A percentile compares a stretch with the other conserved stretches of the same genome.
phyloP scores from a whole-genome alignment of 208 protist species.

The Acanthamoeba healyi region DNA sequence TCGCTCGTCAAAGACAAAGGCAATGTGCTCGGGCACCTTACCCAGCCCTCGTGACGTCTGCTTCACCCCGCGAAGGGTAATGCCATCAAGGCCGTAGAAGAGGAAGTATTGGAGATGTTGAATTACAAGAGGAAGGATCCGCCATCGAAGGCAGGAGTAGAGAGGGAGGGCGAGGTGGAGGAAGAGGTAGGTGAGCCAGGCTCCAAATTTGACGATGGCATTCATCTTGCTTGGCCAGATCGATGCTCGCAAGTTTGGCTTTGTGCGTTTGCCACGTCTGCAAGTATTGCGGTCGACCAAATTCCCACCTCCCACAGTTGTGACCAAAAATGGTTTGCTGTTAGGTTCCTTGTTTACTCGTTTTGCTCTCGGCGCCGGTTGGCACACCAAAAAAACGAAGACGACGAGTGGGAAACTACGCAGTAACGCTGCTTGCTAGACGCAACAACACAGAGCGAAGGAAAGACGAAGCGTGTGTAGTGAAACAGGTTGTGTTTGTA shows the following conservation, averaged over 20 bases:
- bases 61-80: not conserved
- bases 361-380: no score
- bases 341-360: no score
- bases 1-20: not conserved
- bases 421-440: no score
- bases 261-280: not conserved
- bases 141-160: slow-evolving; percentile 43
- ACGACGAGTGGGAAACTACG: no score
- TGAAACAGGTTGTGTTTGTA: not conserved
- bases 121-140: not conserved
- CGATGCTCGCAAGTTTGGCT: no score
- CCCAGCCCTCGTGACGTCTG: not conserved
- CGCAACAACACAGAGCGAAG: no score
- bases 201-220: not conserved
- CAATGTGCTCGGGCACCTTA: slow-evolving; percentile 45
- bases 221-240: not conserved
- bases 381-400: no score
- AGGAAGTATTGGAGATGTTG: slow-evolving; percentile 23
- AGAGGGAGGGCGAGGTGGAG: not conserved
- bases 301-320: no score
- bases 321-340: no score
- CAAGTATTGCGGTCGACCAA: no score
- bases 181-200: slow-evolving; percentile 26
- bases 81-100: slow-evolving; percentile 35
- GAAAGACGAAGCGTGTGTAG: no score